Percentiles rank a stretch among this genome's conserved stretches.
phyloP scores from a whole-genome alignment of 352 stramenopile species.

The Pythium coloratum region DNA sequence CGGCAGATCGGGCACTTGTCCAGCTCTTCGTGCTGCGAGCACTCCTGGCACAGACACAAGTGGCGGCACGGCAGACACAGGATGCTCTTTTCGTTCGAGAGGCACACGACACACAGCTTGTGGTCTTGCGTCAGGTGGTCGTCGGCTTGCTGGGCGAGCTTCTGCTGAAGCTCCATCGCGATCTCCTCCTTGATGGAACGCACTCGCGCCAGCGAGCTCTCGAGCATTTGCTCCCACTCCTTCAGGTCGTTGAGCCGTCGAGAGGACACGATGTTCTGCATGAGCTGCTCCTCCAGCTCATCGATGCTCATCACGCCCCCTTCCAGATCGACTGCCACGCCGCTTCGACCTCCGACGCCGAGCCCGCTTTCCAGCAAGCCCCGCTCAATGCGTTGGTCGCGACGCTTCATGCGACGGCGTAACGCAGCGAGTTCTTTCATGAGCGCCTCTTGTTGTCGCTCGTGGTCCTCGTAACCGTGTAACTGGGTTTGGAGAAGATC shows the following conservation, averaged over 20 bases:
- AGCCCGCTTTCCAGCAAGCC: constrained; percentile 21
- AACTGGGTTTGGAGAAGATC: constrained; percentile 77
- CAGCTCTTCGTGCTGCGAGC: constrained; percentile 69
- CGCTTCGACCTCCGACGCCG: background rate
- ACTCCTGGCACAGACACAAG: constrained; percentile 76
- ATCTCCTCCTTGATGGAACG: constrained; percentile 72
- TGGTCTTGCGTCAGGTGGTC: constrained; percentile 65
- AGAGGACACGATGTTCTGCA: constrained; percentile 32
- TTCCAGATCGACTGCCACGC: constrained; percentile 31
- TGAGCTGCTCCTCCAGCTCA: constrained; percentile 31
- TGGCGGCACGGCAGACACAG: constrained; percentile 82
- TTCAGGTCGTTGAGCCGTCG: constrained; percentile 59
- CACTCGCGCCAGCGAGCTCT: constrained; percentile 55
- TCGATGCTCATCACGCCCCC: constrained; percentile 32
- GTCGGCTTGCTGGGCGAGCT: constrained; percentile 71
- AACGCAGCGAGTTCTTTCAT: constrained; percentile 52
- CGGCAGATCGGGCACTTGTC: constrained; percentile 84
- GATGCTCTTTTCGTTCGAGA: constrained; percentile 83
- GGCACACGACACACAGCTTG: constrained; percentile 85
- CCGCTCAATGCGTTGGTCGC: constrained; percentile 29
- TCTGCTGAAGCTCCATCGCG: constrained; percentile 72
- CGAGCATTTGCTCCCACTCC: constrained; percentile 69
- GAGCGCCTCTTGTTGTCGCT: constrained; percentile 66
- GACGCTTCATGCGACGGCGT: constrained; percentile 29
- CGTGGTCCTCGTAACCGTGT: constrained; percentile 64